phyloP scores from a whole-genome alignment of 2,329 filamentous ascomycete genomes.

The Hypoxylon sp. region DNA sequence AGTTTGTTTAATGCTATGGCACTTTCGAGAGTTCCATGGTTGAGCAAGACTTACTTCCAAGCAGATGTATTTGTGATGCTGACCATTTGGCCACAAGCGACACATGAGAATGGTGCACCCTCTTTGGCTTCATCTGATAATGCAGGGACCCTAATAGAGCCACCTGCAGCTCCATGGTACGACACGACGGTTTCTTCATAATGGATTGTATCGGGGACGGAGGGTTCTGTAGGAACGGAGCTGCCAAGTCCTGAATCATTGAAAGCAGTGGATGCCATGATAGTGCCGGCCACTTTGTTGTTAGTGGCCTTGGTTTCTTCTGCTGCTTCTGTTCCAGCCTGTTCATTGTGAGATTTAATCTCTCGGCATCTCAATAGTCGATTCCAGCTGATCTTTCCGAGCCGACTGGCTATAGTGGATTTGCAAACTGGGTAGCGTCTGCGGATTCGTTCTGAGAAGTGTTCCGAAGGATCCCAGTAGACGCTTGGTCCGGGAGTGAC shows the following conservation, averaged over 20 bases:
- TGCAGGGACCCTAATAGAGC: slow-evolving; percentile 24
- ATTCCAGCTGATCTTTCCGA: background rate
- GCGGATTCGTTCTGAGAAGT: background rate
- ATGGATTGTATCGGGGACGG: background rate
- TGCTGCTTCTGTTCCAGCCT: background rate
- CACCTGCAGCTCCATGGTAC: slow-evolving; percentile 24
- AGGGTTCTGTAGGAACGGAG: background rate
- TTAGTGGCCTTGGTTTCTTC: background rate
- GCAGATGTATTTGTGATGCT: slow-evolving; percentile 17
- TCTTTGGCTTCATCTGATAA: slow-evolving; percentile 24
- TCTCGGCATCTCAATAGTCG: background rate
- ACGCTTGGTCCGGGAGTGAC: background rate
- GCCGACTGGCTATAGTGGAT: background rate
- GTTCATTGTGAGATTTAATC: background rate
- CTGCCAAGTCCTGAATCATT: background rate
- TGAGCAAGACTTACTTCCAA: slow-evolving; percentile 23
- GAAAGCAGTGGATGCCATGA: background rate
- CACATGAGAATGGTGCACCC: slow-evolving; percentile 17
- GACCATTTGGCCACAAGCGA: slow-evolving; percentile 20
- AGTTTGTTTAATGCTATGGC: background rate
- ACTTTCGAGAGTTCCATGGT: background rate
- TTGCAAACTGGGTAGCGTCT: background rate
- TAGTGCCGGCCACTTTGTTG: background rate
- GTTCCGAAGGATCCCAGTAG: background rate
- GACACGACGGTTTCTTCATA: slow-evolving; percentile 35